Conservation (phyloP, 306 rosid genomes). For the Delonix regia region DNA sequence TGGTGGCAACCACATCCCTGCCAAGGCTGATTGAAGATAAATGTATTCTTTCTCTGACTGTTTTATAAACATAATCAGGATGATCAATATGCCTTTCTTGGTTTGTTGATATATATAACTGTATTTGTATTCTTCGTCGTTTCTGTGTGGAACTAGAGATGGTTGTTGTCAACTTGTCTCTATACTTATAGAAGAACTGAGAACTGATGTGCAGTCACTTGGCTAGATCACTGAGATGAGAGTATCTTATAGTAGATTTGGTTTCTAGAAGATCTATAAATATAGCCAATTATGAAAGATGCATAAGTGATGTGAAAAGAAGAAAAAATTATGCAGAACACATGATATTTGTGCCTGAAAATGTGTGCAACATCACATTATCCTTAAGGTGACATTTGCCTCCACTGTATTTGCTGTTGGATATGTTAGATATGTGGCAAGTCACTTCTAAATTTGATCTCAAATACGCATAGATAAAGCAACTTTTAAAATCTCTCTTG, state of each 20-base stretch:
- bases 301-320: too few species aligned
- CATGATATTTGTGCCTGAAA: too few species aligned
- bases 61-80: neutral
- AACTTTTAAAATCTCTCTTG: too few species aligned
- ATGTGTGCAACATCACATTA: too few species aligned
- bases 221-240: neutral
- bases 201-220: neutral
- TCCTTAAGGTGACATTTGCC: too few species aligned
- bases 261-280: too few species aligned
- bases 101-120: neutral
- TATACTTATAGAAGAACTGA: neutral
- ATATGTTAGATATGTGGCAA: too few species aligned
- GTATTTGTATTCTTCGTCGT: neutral
- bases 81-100: neutral
- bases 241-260: neutral
- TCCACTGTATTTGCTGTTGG: too few species aligned
- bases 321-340: too few species aligned
- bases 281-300: neutral
- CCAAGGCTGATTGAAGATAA: slow-evolving; percentile 47
- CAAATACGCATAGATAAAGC: too few species aligned
- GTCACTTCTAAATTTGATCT: too few species aligned
- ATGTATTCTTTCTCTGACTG: neutral
- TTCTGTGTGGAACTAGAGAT: neutral
- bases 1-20: slow-evolving; percentile 69
- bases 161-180: neutral